These are phyloP conservation scores for Wickerhamiella shivajii DNA, from an alignment of 805 yeast genomes.

Conservation along the genomic window DNA sequence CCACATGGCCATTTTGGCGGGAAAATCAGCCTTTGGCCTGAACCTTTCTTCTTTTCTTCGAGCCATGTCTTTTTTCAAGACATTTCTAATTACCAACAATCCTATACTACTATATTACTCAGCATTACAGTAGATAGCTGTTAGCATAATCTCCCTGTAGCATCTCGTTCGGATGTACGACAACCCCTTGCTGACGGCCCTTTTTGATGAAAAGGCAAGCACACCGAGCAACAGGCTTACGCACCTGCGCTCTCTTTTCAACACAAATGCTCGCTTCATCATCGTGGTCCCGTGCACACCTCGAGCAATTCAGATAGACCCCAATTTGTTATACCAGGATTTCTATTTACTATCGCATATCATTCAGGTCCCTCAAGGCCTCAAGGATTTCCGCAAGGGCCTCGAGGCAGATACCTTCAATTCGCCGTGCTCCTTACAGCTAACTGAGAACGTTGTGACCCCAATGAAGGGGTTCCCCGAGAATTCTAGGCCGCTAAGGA, in stretches of 20 bases:
- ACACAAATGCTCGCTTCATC: conserved; percentile 7
- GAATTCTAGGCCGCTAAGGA: background rate
- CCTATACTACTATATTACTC: too few species aligned
- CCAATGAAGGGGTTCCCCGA: conserved; percentile 6
- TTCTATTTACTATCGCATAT: conserved; percentile 15
- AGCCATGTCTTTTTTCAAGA: too few species aligned
- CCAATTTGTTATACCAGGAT: conserved; percentile 13
- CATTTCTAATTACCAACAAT: too few species aligned
- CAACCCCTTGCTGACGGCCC: conserved; percentile 15
- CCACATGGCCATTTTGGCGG: conserved; percentile 89
- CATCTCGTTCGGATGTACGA: conserved; percentile 3
- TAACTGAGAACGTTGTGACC: conserved; percentile 4
- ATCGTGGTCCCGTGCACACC: conserved; percentile 14
- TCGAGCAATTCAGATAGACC: conserved; percentile 3
- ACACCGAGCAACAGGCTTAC: conserved; percentile 11
- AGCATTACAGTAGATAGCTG: background rate
- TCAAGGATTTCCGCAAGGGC: conserved; percentile 5
- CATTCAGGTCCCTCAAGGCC: conserved; percentile 5
- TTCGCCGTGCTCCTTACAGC: conserved; percentile 1
- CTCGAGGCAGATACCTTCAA: conserved; percentile 4
- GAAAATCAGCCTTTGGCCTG: conserved; percentile 33
- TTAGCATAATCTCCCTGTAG: background rate
- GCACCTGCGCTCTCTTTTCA: conserved; percentile 8
- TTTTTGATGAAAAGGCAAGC: conserved; percentile 12
- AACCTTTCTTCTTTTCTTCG: conserved; percentile 15